Percentiles rank a stretch among this genome's conserved stretches.
Conservation (phyloP, 2,329 filamentous ascomycete species). For the Monosporascus sp. region DNA sequence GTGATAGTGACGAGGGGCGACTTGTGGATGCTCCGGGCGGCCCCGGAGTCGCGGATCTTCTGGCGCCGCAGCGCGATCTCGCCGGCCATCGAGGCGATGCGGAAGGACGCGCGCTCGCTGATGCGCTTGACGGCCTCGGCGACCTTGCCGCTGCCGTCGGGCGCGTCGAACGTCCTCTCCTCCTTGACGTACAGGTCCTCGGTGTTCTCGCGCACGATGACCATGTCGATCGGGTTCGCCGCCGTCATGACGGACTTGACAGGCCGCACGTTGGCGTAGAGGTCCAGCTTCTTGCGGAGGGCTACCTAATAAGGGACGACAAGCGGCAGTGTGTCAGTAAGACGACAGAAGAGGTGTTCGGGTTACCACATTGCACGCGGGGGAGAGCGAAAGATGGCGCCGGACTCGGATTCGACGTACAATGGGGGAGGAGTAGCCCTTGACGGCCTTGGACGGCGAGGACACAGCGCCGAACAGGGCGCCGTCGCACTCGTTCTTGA, state of each 20-base stretch:
- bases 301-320: conserved; percentile 45
- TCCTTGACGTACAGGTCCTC: conserved; percentile 98
- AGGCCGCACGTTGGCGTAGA: conserved; percentile 96
- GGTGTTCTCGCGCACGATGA: conserved; percentile 98
- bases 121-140: conserved; percentile 98
- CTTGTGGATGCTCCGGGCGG: conserved; percentile 55
- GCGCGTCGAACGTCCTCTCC: conserved; percentile 73
- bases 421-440: conserved; percentile 94
- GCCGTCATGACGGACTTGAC: conserved; percentile 76
- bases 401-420: conserved; percentile 28
- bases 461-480: conserved; percentile 94
- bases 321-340: neutral
- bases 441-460: conserved; percentile 83
- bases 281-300: conserved; percentile 86
- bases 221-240: conserved; percentile 76
- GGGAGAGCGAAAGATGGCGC: no score
- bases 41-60: conserved; percentile 60
- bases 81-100: conserved; percentile 89
- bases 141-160: conserved; percentile 68
- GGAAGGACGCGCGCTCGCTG: conserved; percentile 72
- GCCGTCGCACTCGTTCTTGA: conserved; percentile 88
- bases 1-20: conserved; percentile 85
- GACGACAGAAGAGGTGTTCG: neutral
- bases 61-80: conserved; percentile 88
- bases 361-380: no score